Percentiles rank a stretch among this genome's conserved stretches.
phyloP scores from a whole-genome alignment of 768 basidiomycete genomes.

The Cyathus striatus region DNA sequence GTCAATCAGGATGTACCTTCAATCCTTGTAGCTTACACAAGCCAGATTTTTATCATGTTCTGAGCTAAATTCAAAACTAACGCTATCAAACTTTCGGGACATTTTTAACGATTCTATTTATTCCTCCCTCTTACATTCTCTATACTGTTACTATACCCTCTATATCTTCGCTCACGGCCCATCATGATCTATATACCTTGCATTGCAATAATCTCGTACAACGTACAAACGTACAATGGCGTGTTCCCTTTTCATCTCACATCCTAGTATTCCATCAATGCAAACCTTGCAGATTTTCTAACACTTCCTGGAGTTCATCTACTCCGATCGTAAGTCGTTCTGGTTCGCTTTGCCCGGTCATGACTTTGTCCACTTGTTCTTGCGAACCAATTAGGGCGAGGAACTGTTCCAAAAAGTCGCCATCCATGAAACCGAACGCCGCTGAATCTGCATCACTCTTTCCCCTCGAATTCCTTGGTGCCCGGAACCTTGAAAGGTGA shows the following conservation, averaged over 20 bases:
- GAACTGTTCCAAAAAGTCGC: constrained; percentile 76
- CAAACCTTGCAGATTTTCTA: constrained; percentile 51
- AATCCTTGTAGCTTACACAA: constrained; percentile 16
- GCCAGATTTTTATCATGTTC: constrained; percentile 2
- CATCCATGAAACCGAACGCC: constrained; percentile 81
- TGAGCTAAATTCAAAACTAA: not conserved
- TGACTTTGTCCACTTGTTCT: constrained; percentile 41
- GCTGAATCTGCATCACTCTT: constrained; percentile 51
- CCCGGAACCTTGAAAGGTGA: constrained; percentile 57
- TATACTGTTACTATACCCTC: too few species aligned
- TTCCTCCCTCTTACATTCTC: constrained; percentile 2
- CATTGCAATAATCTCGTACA: too few species aligned
- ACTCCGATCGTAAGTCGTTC: constrained; percentile 48
- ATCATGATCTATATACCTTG: not conserved
- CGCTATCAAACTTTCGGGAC: too few species aligned
- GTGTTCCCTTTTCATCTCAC: not conserved
- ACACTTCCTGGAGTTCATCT: constrained; percentile 34
- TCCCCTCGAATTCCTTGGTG: constrained; percentile 55
- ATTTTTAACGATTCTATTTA: too few species aligned
- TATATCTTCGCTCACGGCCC: not conserved
- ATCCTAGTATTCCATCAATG: constrained; percentile 31
- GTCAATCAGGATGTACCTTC: constrained; percentile 33
- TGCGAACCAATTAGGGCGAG: constrained; percentile 35
- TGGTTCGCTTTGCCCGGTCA: constrained; percentile 52
- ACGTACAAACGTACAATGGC: too few species aligned